Evolutionary conservation across 2,329 filamentous ascomycete species (phyloP).

Genomic region (Pseudogymnoascus sp.): DNA sequence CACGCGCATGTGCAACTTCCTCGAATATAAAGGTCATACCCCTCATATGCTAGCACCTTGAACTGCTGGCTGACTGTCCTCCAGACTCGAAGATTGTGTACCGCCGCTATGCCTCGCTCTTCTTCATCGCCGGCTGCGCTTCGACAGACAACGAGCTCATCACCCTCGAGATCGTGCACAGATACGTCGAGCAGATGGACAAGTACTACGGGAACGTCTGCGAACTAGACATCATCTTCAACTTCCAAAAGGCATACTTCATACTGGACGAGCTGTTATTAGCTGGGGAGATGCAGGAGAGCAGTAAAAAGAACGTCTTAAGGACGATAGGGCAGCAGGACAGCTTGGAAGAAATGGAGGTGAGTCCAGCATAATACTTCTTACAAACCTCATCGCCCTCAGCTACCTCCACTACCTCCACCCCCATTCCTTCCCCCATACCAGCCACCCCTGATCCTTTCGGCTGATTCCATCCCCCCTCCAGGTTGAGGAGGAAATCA

Average conservation of each 20-base stretch:
- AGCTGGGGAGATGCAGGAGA: constrained; percentile 95
- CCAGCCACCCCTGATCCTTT: constrained; percentile 36
- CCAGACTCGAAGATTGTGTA: constrained; percentile 82
- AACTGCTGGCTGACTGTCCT: not conserved
- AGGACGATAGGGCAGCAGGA: constrained; percentile 96
- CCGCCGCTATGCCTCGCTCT: constrained; percentile 94
- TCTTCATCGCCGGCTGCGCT: constrained; percentile 96
- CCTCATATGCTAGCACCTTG: constrained; percentile 1
- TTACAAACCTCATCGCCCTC: not conserved
- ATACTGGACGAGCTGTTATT: constrained; percentile 94
- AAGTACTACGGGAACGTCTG: constrained; percentile 99
- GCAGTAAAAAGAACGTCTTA: constrained; percentile 97
- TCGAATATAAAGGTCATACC: constrained; percentile 87
- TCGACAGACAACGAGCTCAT: constrained; percentile 98
- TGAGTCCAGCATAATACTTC: constrained; percentile 38
- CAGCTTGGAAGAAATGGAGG: constrained; percentile 98
- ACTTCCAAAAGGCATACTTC: constrained; percentile 99
- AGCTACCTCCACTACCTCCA: constrained; percentile 27
- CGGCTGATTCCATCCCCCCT: constrained; percentile 10
- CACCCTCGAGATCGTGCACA: constrained; percentile 95
- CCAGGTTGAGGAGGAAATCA: constrained; percentile 32
- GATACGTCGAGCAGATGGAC: constrained; percentile 99
- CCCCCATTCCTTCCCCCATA: constrained; percentile 45
- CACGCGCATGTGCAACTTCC: constrained; percentile 99
- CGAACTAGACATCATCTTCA: constrained; percentile 99